Percentiles rank a stretch among this genome's conserved stretches.
Conservation (phyloP, 2,329 filamentous ascomycete species). For the Dryadomyces quercus-mongolicae region DNA sequence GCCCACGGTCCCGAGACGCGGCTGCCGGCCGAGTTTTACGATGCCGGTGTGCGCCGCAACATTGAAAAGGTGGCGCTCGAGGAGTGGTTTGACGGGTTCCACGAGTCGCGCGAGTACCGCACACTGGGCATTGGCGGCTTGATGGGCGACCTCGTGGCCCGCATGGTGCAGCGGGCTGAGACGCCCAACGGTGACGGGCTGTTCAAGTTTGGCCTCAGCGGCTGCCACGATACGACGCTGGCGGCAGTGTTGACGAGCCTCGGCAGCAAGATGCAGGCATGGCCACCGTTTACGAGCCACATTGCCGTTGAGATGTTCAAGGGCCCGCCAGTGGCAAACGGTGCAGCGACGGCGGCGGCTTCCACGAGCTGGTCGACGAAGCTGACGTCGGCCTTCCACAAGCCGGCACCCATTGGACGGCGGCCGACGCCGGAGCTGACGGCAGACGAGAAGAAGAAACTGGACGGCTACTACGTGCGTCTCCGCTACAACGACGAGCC, state of each 20-base stretch:
- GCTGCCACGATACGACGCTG: constrained; percentile 90
- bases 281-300: constrained; percentile 91
- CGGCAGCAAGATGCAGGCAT: constrained; percentile 60
- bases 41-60: constrained; percentile 54
- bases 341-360: constrained; percentile 5
- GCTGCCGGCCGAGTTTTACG: constrained; percentile 80
- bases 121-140: constrained; percentile 75
- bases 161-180: constrained; percentile 60
- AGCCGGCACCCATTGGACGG: constrained; percentile 40
- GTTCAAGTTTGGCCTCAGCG: constrained; percentile 67
- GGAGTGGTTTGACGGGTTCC: constrained; percentile 87
- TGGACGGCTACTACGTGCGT: constrained; percentile 76
- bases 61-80: constrained; percentile 69
- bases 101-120: constrained; percentile 78
- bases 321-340: constrained; percentile 21
- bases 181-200: constrained; percentile 19
- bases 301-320: constrained; percentile 85
- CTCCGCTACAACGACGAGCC: constrained; percentile 82
- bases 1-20: constrained; percentile 73
- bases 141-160: constrained; percentile 68
- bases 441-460: constrained; percentile 40
- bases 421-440: constrained; percentile 45
- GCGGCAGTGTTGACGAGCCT: constrained; percentile 66
- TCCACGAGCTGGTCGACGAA: constrained; percentile 15
- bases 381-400: constrained; percentile 20